These are phyloP conservation scores for Saccharomyces jurei DNA, from an alignment of 805 yeast genomes.

Conservation along the genomic window DNA sequence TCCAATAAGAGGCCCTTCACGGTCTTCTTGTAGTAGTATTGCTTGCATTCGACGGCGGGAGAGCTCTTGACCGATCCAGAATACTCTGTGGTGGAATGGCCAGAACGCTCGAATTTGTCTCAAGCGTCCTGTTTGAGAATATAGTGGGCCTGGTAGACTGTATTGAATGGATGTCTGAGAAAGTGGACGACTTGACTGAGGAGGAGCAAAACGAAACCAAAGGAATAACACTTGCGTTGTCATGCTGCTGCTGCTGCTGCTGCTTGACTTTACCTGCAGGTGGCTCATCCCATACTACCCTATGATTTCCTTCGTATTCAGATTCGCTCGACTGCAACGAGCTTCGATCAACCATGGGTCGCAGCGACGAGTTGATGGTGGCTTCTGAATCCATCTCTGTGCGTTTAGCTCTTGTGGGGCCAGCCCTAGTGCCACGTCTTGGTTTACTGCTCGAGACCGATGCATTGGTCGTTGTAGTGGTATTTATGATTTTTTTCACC, in stretches of 20 bases:
- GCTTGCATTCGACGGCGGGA: conserved; percentile 12
- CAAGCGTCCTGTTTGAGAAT: conserved; percentile 31
- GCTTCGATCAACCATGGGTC: conserved; percentile 7
- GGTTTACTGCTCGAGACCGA: neutral
- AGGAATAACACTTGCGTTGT: conserved; percentile 29
- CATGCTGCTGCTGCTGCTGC: conserved; percentile 6
- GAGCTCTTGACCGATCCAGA: conserved; percentile 41
- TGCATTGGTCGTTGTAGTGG: conserved; percentile 1
- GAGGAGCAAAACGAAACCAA: conserved; percentile 30
- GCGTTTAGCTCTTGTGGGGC: neutral
- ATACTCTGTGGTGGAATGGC: conserved; percentile 73
- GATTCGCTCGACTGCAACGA: neutral
- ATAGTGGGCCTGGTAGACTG: conserved; percentile 33
- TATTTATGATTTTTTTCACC: conserved; percentile 25
- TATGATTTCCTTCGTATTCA: conserved; percentile 2
- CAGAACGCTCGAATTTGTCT: conserved; percentile 54
- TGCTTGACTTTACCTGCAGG: conserved; percentile 6
- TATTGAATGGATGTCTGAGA: conserved; percentile 29
- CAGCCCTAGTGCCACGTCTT: neutral
- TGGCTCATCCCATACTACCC: conserved; percentile 19
- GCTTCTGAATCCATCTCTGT: neutral
- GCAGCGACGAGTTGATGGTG: conserved; percentile 12
- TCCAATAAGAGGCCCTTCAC: neutral
- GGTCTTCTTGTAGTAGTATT: conserved; percentile 11
- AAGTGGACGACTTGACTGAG: conserved; percentile 32